Evolutionary conservation across 2,329 filamentous ascomycete genomes (phyloP).

Genomic region (Thyridium curvatum): DNA sequence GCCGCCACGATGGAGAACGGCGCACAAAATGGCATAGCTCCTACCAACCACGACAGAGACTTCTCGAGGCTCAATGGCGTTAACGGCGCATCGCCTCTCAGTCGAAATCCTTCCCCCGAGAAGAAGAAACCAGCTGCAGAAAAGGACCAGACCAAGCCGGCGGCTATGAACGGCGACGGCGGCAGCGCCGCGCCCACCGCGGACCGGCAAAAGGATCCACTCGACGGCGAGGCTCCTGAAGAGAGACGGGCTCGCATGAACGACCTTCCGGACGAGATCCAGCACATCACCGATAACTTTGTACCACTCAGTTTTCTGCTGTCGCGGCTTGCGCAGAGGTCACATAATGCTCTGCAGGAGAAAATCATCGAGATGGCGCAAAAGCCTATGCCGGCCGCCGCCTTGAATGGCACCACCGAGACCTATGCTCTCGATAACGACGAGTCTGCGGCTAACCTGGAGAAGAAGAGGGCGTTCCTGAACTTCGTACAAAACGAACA

Average conservation of each 20-base stretch:
- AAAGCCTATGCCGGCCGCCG: constrained; percentile 51
- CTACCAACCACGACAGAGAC: constrained; percentile 50
- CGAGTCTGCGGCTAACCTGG: constrained; percentile 56
- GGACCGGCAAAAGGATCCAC: constrained; percentile 10
- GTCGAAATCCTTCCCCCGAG: constrained; percentile 19
- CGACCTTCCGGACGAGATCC: constrained; percentile 54
- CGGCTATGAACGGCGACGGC: constrained; percentile 19
- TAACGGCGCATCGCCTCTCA: constrained; percentile 27
- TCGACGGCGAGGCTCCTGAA: constrained; percentile 17
- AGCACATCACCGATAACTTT: constrained; percentile 70
- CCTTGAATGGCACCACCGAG: constrained; percentile 44
- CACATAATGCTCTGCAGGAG: constrained; percentile 70
- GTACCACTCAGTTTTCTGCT: constrained; percentile 71
- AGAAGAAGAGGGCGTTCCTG: constrained; percentile 70
- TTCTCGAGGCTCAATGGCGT: constrained; percentile 31
- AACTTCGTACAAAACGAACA: constrained; percentile 76
- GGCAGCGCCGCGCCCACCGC: constrained; percentile 12
- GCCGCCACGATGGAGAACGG: constrained; percentile 28
- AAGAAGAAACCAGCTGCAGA: constrained; percentile 22
- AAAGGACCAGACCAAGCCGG: constrained; percentile 1
- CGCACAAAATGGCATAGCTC: constrained; percentile 41
- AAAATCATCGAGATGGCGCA: constrained; percentile 65
- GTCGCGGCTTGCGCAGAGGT: constrained; percentile 73
- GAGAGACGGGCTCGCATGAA: constrained; percentile 33
- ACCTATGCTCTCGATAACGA: constrained; percentile 41